Percentiles rank a stretch among this genome's conserved stretches.
These are phyloP conservation scores for Barnettozyma botsteinii DNA, from an alignment of 805 yeast genomes.

Conservation along the genomic window DNA sequence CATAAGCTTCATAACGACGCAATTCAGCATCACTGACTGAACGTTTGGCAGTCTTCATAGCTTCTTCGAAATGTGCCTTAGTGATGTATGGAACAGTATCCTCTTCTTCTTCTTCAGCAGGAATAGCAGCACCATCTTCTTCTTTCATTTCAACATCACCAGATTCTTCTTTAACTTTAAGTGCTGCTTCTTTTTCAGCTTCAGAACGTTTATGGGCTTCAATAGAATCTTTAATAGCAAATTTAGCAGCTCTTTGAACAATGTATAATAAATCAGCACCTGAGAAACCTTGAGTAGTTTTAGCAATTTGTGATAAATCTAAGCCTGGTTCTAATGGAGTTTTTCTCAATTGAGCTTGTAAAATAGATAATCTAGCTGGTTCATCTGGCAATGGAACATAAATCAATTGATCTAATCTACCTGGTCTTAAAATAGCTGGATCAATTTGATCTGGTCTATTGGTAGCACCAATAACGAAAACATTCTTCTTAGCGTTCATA, in stretches of 20 bases:
- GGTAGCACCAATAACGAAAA: conserved; percentile 98
- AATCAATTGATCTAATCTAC: conserved; percentile 96
- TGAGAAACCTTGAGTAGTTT: conserved; percentile 93
- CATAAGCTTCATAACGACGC: conserved; percentile 97
- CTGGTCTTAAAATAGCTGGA: conserved; percentile 97
- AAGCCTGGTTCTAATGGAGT: conserved; percentile 98
- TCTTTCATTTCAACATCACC: conserved; percentile 46
- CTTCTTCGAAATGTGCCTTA: conserved; percentile 93
- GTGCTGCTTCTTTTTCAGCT: conserved; percentile 38
- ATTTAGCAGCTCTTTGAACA: conserved; percentile 98
- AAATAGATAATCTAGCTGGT: conserved; percentile 84
- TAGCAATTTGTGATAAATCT: conserved; percentile 82
- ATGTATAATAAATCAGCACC: conserved; percentile 98
- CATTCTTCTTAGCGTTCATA: conserved; percentile 99
- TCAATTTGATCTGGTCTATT: conserved; percentile 99
- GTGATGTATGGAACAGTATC: conserved; percentile 97
- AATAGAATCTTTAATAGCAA: conserved; percentile 95
- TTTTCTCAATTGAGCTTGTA: conserved; percentile 94
- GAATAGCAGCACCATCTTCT: conserved; percentile 1
- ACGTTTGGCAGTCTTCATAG: conserved; percentile 98
- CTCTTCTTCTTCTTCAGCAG: conserved; percentile 49
- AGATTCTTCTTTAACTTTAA: conserved; percentile 35
- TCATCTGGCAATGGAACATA: conserved; percentile 99
- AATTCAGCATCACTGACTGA: conserved; percentile 96
- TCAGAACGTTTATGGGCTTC: conserved; percentile 62